Base-by-base conservation (phyloP, 768 basidiomycete genomes). In the Serpula lacrymans region DNA sequence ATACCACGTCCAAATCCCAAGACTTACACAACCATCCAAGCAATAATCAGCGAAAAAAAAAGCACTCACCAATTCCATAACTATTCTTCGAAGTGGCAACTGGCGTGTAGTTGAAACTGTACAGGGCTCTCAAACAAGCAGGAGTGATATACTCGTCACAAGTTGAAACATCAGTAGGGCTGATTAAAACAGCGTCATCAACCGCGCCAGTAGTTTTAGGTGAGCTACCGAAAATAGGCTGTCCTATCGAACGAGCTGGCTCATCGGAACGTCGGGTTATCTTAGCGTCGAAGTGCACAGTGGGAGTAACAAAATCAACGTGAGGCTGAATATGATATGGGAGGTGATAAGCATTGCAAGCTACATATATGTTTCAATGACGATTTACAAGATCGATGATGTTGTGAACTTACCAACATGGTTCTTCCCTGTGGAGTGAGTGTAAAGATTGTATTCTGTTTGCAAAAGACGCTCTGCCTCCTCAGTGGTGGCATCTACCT, bases 391-490 rank as follows among this genome's bases (percentile, higher is more conserved):
- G 28, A 27, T 17, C 21, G n/a, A 32, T 38, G n/a, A 39, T 31
- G 33, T 37, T 28, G 9, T 34, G 23, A 6, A 57, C 66, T 13
- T 6, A 58, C 59, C 57, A 20, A 58, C 37, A 18, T 59, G 60
- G 13, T 58, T 50, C 46, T 49, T 47, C 40, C 60, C 55, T n/a
- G 55, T 39, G 17, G 9, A 34, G 38, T 68, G 60, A 42, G 41
- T 45, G 43, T 59, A 67, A 23, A 65, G 37, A 32, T 55, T 52
- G 47, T 66, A 67, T 40, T 62, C 45, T 9, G 66, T 59, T 37
- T 53, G 53, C 17, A 65, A 47, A 20, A 64, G 62, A 13, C 49
- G 36, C 40, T 67, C 64, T 16, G 59, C 66, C 48, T 67, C 61
- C 14, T 47, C 52, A 20, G 59, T 38, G n/a, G 62, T 58, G 29